Percentiles rank a stretch among this genome's conserved stretches.
These are phyloP conservation scores for Phaeosphaeriaceae sp. DNA, from an alignment of 2,329 filamentous ascomycete genomes.

Conservation along the genomic window DNA sequence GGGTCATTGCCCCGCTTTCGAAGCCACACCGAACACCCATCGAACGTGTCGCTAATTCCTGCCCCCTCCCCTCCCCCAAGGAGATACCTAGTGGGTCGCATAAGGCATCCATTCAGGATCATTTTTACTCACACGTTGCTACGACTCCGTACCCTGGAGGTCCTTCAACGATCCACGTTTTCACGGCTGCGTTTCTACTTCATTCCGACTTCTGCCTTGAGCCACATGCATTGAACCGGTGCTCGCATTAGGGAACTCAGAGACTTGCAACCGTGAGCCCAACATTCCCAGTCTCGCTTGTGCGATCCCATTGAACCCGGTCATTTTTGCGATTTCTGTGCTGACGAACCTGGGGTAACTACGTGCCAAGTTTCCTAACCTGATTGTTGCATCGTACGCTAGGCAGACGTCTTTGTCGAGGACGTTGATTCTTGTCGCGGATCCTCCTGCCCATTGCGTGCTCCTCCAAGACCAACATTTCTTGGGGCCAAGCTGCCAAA, in stretches of 20 bases:
- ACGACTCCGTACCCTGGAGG: not conserved
- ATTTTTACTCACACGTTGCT: not conserved
- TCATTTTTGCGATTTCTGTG: not conserved
- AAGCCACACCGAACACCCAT: not conserved
- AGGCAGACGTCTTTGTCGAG: not conserved
- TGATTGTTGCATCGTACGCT: not conserved
- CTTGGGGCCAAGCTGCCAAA: not conserved
- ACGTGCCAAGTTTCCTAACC: constrained; percentile 5
- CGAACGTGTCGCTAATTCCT: not conserved
- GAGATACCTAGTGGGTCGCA: not conserved
- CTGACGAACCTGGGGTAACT: not conserved
- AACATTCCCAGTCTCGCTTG: constrained; percentile 8
- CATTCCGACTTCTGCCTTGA: not conserved
- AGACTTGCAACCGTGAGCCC: constrained; percentile 7
- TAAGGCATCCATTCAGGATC: constrained; percentile 3
- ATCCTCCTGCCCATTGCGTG: not conserved
- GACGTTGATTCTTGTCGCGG: not conserved
- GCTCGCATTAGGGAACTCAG: not conserved
- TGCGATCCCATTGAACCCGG: not conserved
- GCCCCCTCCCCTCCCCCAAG: too few species aligned
- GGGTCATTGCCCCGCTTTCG: constrained; percentile 2
- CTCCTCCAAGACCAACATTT: not conserved
- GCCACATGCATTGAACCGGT: not conserved
- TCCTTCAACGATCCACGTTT: not conserved
- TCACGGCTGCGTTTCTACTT: not conserved